Base-by-base conservation (phyloP, 2,329 filamentous ascomycete genomes). In the Neophaeococcomyces mojaviensis region DNA sequence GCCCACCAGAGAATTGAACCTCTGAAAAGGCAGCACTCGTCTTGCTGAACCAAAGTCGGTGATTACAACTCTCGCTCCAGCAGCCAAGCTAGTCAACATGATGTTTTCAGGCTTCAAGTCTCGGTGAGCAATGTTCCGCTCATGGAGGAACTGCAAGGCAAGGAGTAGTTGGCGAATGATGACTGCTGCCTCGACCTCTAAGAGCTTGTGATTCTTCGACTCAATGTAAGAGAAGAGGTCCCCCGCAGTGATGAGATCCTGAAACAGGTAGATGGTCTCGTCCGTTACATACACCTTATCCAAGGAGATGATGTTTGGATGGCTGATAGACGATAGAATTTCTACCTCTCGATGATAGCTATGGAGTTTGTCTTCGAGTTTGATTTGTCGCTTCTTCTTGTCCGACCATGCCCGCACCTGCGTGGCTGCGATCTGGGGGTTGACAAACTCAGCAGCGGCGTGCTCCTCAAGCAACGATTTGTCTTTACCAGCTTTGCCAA, bases 51-150 rank as follows among this genome's bases (percentile, higher is more conserved):
- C 78, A 55, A 82, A 82, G 57, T 82, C 79, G 1, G 76, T 78
- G 34, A 82, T 64, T 1, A 82, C 67, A 6, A 81, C 65, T 18
- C 79, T 69, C 18, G 69, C 68, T 2, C 71, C 71, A 35, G 65
- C 62, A 12, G 66, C 63, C 42, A 73, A 65, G 1, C 73, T 76
- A 1, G 74, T 74, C 68, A 82, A 70, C 24, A 82, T 66, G 7
- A 82, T 72, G 53, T 82, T 82, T 43, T 82, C 78, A 0, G 77
- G 78, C 55, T 82, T 82, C 39, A 82, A 66, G 55, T 82, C 79
- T 26, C 79, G 68, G 58, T 82, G 79, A 3, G 76, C 76, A 35
- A 82, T 74, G 33, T 70, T 63, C 6, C 68, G 64, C 3, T 64
- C 60, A 56, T 82, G 79, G 1, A 82, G 61, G 54, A 80, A 79